These are phyloP conservation scores for Alnus glutinosa DNA, from an alignment of 306 rosid genomes.

Conservation along the genomic window DNA sequence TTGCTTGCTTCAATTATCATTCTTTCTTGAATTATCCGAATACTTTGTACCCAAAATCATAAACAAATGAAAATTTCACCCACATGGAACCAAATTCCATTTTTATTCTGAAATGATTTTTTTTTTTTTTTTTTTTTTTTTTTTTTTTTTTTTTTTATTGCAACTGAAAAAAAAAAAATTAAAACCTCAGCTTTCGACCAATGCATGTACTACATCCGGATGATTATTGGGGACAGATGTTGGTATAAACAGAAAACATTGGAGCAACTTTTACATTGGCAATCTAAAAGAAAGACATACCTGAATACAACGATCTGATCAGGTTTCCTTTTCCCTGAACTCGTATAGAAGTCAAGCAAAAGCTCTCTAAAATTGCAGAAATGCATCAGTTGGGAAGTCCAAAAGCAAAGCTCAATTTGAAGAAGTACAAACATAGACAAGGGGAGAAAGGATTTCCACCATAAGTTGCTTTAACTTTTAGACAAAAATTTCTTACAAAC, in stretches of 20 bases:
- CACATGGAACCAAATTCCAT: neutral
- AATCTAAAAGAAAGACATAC: slow-evolving; percentile 22
- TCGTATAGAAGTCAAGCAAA: slow-evolving; percentile 65
- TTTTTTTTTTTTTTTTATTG: neutral
- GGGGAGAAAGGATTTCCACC: neutral
- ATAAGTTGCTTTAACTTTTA: neutral
- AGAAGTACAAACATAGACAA: neutral
- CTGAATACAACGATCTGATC: slow-evolving; percentile 90
- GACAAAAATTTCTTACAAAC: too few species aligned
- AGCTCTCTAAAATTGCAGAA: slow-evolving; percentile 67
- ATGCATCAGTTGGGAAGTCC: slow-evolving; percentile 5
- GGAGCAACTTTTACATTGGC: neutral
- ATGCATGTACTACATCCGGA: neutral
- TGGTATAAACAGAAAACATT: neutral
- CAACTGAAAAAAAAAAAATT: neutral
- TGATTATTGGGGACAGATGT: neutral
- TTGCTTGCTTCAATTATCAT: neutral
- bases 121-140: neutral
- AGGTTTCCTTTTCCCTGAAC: slow-evolving; percentile 75
- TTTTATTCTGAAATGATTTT: neutral
- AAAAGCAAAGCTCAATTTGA: neutral
- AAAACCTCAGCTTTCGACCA: neutral
- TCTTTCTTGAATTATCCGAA: neutral
- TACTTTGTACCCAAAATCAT: neutral
- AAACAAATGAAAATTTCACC: too few species aligned